phyloP scores from a whole-genome alignment of 495 filamentous ascomycete species.

The Lepidopterella palustris region DNA sequence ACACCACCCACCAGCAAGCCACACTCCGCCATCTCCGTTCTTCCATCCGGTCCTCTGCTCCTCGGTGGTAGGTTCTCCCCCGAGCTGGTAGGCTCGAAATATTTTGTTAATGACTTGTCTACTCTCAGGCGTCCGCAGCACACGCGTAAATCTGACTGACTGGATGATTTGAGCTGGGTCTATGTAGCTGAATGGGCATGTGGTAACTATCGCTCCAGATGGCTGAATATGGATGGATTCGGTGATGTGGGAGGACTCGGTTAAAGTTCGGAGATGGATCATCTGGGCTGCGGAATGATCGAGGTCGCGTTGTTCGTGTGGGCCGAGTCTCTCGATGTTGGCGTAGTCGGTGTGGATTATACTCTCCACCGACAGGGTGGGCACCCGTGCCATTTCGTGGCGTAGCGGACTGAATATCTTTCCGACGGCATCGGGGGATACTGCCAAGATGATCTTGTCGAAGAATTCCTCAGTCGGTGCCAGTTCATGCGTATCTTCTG shows the following conservation, averaged over 20 bases:
- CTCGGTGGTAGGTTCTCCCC: neutral
- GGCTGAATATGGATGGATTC: constrained; percentile 33
- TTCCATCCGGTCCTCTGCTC: constrained; percentile 33
- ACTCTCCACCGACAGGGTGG: constrained; percentile 40
- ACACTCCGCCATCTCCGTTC: constrained; percentile 48
- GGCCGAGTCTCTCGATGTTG: constrained; percentile 4
- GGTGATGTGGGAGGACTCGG: constrained; percentile 10
- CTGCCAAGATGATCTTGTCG: constrained; percentile 43
- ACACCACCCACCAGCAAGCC: constrained; percentile 52
- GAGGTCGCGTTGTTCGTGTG: neutral
- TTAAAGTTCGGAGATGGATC: constrained; percentile 32
- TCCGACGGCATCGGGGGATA: constrained; percentile 41
- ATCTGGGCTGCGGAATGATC: constrained; percentile 20
- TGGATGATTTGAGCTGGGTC: constrained; percentile 22
- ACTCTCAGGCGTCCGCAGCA: constrained; percentile 34
- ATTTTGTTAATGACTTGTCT: constrained; percentile 35
- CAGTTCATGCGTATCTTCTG: neutral
- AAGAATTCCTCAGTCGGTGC: constrained; percentile 28
- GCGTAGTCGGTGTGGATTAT: constrained; percentile 41
- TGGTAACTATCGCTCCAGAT: constrained; percentile 32
- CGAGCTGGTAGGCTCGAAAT: constrained; percentile 27
- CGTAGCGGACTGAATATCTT: constrained; percentile 42
- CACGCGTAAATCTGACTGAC: constrained; percentile 35
- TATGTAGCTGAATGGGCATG: constrained; percentile 29
- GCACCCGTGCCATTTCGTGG: constrained; percentile 37